phyloP scores from a whole-genome alignment of 208 protist genomes.

The Acanthamoeba rhysodes region DNA sequence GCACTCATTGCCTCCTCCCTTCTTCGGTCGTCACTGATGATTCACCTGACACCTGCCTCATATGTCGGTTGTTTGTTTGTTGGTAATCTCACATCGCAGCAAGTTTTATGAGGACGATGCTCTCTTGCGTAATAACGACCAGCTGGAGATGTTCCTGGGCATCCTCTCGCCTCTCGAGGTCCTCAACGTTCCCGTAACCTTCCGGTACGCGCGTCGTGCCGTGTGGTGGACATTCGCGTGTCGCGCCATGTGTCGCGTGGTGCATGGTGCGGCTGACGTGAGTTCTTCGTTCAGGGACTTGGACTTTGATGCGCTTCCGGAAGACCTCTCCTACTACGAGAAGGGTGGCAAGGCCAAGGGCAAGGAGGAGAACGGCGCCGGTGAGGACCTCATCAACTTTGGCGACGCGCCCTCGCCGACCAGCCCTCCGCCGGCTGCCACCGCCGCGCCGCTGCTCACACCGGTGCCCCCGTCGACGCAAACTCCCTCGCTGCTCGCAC shows the following conservation, averaged over 20 bases:
- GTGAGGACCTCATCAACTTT: conserved; percentile 32
- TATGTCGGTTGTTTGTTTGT: too few species aligned
- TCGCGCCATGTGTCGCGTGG: background rate
- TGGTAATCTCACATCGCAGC: background rate
- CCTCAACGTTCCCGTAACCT: conserved; percentile 32
- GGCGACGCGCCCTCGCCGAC: background rate
- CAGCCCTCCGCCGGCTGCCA: background rate
- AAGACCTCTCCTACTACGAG: conserved; percentile 7
- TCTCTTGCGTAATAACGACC: conserved; percentile 36
- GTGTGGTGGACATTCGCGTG: background rate
- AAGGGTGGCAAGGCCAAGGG: background rate
- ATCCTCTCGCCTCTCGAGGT: conserved; percentile 52
- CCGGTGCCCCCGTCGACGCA: background rate
- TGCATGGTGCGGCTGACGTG: background rate
- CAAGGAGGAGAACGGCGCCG: background rate
- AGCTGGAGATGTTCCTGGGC: conserved; percentile 62
- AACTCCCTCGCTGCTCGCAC: background rate
- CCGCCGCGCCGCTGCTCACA: background rate
- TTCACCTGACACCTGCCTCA: too few species aligned
- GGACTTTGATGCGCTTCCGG: conserved; percentile 64
- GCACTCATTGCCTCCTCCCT: background rate
- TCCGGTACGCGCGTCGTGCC: background rate
- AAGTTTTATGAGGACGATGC: conserved; percentile 52
- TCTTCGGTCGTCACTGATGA: background rate
- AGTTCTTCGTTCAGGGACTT: background rate